Evolutionary conservation across 2,329 filamentous ascomycete genomes (phyloP).

Genomic region (Talaromyces sp.): DNA sequence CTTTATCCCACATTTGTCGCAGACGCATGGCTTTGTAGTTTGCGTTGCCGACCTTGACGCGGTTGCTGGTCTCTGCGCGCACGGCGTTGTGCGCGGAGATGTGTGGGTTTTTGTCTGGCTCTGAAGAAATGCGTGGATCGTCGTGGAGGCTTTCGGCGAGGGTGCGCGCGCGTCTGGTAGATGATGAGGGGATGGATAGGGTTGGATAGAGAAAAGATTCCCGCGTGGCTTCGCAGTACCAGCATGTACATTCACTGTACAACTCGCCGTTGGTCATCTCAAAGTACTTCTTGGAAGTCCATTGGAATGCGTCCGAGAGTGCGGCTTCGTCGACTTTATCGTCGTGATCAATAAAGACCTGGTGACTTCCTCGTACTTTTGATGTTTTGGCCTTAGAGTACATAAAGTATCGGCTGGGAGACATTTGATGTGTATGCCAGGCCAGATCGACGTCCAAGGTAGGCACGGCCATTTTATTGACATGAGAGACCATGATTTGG

Average conservation of each 20-base stretch:
- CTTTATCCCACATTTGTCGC: conserved; percentile 56
- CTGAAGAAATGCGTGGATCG: conserved; percentile 43
- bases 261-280: conserved; percentile 60
- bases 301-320: conserved; percentile 66
- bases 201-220: conserved; percentile 53
- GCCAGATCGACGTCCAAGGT: conserved; percentile 40
- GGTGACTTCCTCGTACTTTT: neutral
- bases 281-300: conserved; percentile 70
- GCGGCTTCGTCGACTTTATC: conserved; percentile 73
- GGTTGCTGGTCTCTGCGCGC: conserved; percentile 26
- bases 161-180: conserved; percentile 51
- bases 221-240: conserved; percentile 76
- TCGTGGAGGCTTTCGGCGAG: conserved; percentile 51
- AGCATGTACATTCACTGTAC: conserved; percentile 77
- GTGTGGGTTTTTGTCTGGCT: conserved; percentile 61
- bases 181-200: conserved; percentile 38
- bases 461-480: conserved; percentile 35
- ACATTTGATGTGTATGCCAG: conserved; percentile 73
- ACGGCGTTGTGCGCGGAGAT: conserved; percentile 74
- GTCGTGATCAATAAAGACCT: conserved; percentile 74
- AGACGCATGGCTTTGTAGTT: conserved; percentile 43
- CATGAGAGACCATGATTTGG: conserved; percentile 40
- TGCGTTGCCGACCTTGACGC: conserved; percentile 24
- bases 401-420: conserved; percentile 60
- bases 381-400: conserved; percentile 51